Percentiles rank a stretch among this genome's conserved stretches.
phyloP scores from a whole-genome alignment of 768 basidiomycete species.

The Lactifluus piperatus region DNA sequence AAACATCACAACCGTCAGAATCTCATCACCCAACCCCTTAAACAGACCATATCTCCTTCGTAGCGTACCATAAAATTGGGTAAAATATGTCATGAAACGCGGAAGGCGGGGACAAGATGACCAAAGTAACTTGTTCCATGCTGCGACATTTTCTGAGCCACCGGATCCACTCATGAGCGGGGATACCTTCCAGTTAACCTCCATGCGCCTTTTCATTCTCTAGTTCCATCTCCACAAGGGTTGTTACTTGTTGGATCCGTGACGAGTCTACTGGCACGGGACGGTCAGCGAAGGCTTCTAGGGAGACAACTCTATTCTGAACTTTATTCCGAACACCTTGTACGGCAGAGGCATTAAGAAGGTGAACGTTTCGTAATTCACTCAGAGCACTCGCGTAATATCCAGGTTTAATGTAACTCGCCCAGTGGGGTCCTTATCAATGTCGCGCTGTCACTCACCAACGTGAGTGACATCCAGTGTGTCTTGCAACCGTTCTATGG shows the following conservation, averaged over 20 bases:
- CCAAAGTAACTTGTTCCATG: slow-evolving; percentile 89
- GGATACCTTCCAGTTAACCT: slow-evolving; percentile 72
- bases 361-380: background rate
- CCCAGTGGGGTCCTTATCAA: slow-evolving; percentile 71
- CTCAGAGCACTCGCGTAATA: slow-evolving; percentile 51
- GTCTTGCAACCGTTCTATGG: slow-evolving; percentile 29
- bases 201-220: slow-evolving; percentile 80
- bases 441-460: slow-evolving; percentile 65
- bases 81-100: slow-evolving; percentile 77
- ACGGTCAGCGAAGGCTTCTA: slow-evolving; percentile 11
- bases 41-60: slow-evolving; percentile 59
- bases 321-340: slow-evolving; percentile 70
- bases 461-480: slow-evolving; percentile 35
- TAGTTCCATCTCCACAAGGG: slow-evolving; percentile 72
- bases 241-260: slow-evolving; percentile 71
- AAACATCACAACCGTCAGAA: slow-evolving; percentile 61
- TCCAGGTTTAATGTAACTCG: slow-evolving; percentile 82
- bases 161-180: background rate
- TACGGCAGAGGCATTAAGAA: background rate
- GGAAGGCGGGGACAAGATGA: slow-evolving; percentile 61
- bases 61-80: slow-evolving; percentile 53
- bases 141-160: slow-evolving; percentile 28
- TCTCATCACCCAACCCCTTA: slow-evolving; percentile 45
- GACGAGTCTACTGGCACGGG: slow-evolving; percentile 69
- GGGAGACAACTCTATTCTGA: slow-evolving; percentile 46